Conservation (phyloP, 495 filamentous ascomycete genomes). For the Daldinia grandis region DNA sequence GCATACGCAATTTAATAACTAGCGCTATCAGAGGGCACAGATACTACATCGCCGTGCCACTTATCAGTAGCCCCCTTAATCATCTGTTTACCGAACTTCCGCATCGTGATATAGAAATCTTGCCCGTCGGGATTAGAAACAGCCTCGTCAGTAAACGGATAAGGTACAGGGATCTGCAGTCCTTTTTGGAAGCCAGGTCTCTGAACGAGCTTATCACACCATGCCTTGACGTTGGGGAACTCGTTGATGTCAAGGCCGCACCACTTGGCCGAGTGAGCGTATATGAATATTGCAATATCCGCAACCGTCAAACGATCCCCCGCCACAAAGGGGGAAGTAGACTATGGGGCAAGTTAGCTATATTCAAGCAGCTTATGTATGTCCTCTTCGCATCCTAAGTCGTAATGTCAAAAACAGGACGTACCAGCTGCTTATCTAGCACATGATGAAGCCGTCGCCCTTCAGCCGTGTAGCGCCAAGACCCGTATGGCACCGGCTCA, state of each 20-base stretch:
- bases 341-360: not conserved
- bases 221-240: not conserved
- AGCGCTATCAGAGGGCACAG: not conserved
- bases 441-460: not conserved
- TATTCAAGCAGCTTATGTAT: not conserved
- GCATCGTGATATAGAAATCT: not conserved
- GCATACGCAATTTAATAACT: not conserved
- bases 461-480: not conserved
- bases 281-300: not conserved
- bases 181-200: not conserved
- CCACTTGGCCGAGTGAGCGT: not conserved
- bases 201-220: not conserved
- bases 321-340: not conserved
- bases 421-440: not conserved
- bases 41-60: not conserved
- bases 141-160: not conserved
- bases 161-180: not conserved
- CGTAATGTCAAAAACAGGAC: not conserved
- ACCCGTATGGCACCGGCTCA: not conserved
- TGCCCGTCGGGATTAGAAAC: not conserved
- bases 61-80: not conserved
- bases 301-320: not conserved
- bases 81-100: not conserved
- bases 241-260: not conserved
- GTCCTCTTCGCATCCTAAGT: not conserved